Evolutionary conservation across 2,329 filamentous ascomycete species (phyloP), one percentile per base, ranked within the genome.

Genomic region (Venturia oleaginea): DNA sequence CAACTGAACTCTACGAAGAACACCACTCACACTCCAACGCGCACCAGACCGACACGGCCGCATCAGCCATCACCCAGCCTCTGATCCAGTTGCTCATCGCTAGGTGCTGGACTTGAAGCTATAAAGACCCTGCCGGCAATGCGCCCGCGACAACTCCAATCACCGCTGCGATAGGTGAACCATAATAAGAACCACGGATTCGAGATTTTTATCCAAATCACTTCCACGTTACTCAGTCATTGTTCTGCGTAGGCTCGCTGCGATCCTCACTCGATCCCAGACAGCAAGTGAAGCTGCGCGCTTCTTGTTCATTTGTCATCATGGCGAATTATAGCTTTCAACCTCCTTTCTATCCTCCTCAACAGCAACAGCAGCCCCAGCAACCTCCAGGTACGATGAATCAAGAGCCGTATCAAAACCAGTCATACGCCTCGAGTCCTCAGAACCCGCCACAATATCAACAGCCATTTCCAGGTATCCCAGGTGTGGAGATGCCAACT

Each of bases 391-490:
- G 34, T 27, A 42, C n/a, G n/a, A 15, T 38, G 22, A 57, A 42
- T 37, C 32, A 63, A 46, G 34, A 63, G 13, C 30, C 46, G 22
- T 63, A 55, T 38, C 27, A 32, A 17, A 40, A 46, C 5, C 38
- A 62, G 38, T 8, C 40, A 40, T 46, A 51, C 40, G 43, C n/a
- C 13, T 17, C 38, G n/a, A 34, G n/a, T 46, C 43, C 40, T 22
- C 38, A n/a, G 15, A 27, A 37, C 40, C 42, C 60, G 32, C 62
- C 62, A 17, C 62, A 46, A n/a, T 37, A 46, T 40, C 62, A 46
- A 37, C 46, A 55, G 62, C 37, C 59, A 32, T 42, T 38, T 13
- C 34, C 34, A 24, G 34, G 38, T n/a, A 32, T 34, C 22, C 22
- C 24, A 11, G 46, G 62, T 43, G 42, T 57, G 60, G 60, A 62